phyloP scores from a whole-genome alignment of 2,329 filamentous ascomycete species.

The Dactylellina drechsleri region DNA sequence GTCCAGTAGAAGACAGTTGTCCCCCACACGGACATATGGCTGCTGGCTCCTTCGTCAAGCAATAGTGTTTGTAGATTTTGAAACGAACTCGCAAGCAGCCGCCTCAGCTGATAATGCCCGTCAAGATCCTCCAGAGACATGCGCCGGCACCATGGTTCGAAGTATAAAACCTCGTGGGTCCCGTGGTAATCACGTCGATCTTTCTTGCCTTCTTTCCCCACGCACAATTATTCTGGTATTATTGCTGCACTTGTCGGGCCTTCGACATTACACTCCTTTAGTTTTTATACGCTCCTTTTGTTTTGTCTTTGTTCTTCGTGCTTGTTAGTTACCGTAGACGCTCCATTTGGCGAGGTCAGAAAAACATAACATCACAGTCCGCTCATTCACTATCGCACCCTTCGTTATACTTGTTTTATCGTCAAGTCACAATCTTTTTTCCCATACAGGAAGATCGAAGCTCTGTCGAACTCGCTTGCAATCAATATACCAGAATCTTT shows the following conservation, averaged over 20 bases:
- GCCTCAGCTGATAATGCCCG: too few relatives aligned
- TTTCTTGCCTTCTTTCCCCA: constrained; percentile 9
- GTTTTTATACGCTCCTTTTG: not conserved
- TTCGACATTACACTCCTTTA: constrained; percentile 52
- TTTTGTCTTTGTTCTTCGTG: constrained; percentile 4
- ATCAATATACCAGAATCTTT: constrained; percentile 1
- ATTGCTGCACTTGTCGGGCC: constrained; percentile 39
- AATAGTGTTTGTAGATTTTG: constrained; percentile 31
- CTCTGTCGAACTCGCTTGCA: constrained; percentile 6
- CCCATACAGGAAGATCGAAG: not conserved
- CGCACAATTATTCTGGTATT: constrained; percentile 29
- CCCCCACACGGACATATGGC: constrained; percentile 26
- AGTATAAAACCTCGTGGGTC: constrained; percentile 39
- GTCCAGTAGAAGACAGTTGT: constrained; percentile 22
- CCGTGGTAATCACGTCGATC: constrained; percentile 44
- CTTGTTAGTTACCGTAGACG: constrained; percentile 19
- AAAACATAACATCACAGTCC: constrained; percentile 15
- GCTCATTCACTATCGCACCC: constrained; percentile 8
- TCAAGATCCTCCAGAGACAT: not conserved
- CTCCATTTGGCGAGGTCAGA: constrained; percentile 42
- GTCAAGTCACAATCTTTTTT: not conserved
- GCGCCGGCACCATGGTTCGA: constrained; percentile 31
- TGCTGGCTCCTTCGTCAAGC: constrained; percentile 6
- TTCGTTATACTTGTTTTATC: not conserved
- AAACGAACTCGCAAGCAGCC: constrained; percentile 44